Evolutionary conservation across 2,329 filamentous ascomycete genomes (phyloP), one percentile per base, ranked within the genome.

Genomic region (Venturia carpophila): DNA sequence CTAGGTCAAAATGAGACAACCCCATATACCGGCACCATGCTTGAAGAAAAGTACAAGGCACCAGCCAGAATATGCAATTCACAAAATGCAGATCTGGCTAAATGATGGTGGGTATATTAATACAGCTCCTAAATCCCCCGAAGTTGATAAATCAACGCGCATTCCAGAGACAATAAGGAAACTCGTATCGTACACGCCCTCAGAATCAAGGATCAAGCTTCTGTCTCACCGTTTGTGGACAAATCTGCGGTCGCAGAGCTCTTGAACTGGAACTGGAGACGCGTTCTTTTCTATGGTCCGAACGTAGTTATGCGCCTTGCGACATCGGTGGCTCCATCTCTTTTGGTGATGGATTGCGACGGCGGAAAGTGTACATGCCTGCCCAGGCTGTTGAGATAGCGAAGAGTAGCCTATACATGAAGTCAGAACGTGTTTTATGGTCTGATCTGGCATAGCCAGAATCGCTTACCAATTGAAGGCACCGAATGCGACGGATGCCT

Each of bases 401-500:
- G 42, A 66, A 66, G 62, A 66, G 39, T 9, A 61, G 24, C 65
- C 65, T 66, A 52, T 11, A n/a, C 17, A 1, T 60, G 2, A 5
- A 17, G 47, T 62, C 17, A 63, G 47, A 9, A 41, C 9, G 13
- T 24, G 37, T 34, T 5, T 27, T n/a, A 15, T 24, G 56, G 24
- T 42, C 6, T 52, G 15, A 21, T 4, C 13, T 27, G 24, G 3
- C 7, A 15, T 10, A n/a, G 19, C 7, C 15, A 4, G 30, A 17
- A 2, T 52, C 21, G 73, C 75, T 65, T 71, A 77, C 82, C 82
- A 90, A 64, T 84, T 79, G 71, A 89, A 84, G 70, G 87, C 89
- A 6, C 81, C 86, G 70, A 91, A 87, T 0, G 83, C 87, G 10
- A 84, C 80, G 1, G 83, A 85, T 4, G 87, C 87, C 76, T 89